Conservation (phyloP, 2,329 filamentous ascomycete genomes). For the Beauveria bassiana region DNA sequence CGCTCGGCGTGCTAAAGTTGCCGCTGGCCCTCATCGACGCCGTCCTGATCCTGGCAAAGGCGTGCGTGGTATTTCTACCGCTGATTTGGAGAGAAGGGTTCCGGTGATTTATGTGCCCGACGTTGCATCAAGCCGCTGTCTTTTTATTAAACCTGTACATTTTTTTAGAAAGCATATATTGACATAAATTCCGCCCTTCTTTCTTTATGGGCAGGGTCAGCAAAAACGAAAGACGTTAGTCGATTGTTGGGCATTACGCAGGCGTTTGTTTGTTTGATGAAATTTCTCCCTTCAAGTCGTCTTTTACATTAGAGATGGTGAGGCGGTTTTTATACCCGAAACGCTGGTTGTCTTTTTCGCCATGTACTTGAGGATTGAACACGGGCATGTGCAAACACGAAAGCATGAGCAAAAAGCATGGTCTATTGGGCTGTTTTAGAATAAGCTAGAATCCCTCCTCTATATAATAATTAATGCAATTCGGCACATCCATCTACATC, state of each 20-base stretch:
- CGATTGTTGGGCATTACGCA: not conserved
- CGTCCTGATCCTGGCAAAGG: slow-evolving; percentile 68
- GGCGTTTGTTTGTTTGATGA: not conserved
- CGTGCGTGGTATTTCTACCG: slow-evolving; percentile 74
- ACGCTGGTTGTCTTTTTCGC: not conserved
- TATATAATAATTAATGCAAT: slow-evolving; percentile 6
- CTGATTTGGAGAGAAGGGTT: slow-evolving; percentile 63
- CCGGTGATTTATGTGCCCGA: slow-evolving; percentile 15
- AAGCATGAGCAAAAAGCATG: not conserved
- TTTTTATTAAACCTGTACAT: not conserved
- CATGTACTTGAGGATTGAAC: not conserved
- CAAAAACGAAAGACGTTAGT: not conserved
- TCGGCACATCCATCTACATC: not conserved
- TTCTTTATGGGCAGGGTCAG: not conserved
- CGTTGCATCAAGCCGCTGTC: too few relatives aligned
- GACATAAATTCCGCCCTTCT: not conserved
- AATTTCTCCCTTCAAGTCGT: not conserved
- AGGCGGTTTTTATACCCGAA: not conserved
- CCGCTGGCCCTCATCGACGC: slow-evolving; percentile 60
- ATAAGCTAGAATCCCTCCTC: not conserved
- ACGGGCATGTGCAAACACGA: not conserved
- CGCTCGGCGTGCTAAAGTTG: slow-evolving; percentile 32
- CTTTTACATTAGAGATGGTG: not conserved
- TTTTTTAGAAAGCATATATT: not conserved
- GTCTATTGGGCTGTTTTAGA: not conserved